Evolutionary conservation across 2,329 filamentous ascomycete genomes (phyloP).

Genomic region (Botrytis fragariae): DNA sequence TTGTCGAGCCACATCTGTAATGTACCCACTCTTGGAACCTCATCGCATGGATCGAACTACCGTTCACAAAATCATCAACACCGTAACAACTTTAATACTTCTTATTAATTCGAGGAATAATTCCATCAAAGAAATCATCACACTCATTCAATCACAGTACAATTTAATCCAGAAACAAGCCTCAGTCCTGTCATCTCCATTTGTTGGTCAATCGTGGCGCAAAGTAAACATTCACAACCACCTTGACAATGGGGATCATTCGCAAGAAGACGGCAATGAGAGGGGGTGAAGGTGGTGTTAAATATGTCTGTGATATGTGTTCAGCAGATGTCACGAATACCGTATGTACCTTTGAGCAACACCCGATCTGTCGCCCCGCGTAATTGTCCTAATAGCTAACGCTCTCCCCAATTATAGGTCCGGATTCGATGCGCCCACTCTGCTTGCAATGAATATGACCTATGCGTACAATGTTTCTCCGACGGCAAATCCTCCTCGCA

Average conservation of each 20-base stretch:
- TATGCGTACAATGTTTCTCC: slow-evolving; percentile 93
- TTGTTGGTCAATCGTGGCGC: slow-evolving; percentile 12
- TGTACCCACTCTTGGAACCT: slow-evolving; percentile 6
- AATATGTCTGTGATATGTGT: slow-evolving; percentile 97
- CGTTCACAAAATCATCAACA: background rate
- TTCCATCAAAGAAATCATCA: background rate
- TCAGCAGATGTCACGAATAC: slow-evolving; percentile 96
- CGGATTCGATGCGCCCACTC: slow-evolving; percentile 82
- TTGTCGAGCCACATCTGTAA: slow-evolving; percentile 5
- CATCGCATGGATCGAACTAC: background rate
- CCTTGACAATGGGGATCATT: slow-evolving; percentile 76
- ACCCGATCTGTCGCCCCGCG: background rate
- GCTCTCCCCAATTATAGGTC: slow-evolving; percentile 56
- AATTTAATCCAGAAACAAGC: background rate
- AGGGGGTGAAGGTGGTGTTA: slow-evolving; percentile 83
- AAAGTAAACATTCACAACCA: slow-evolving; percentile 2
- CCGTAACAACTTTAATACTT: background rate
- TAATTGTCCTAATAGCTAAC: background rate
- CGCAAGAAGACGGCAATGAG: slow-evolving; percentile 89
- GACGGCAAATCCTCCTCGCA: slow-evolving; percentile 76
- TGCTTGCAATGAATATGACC: slow-evolving; percentile 88
- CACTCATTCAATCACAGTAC: background rate
- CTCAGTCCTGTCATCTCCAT: background rate
- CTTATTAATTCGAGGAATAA: background rate
- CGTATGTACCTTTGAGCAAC: slow-evolving; percentile 52